Base-by-base conservation (phyloP, 1,139 yeast species). In the Candida smagusa region DNA sequence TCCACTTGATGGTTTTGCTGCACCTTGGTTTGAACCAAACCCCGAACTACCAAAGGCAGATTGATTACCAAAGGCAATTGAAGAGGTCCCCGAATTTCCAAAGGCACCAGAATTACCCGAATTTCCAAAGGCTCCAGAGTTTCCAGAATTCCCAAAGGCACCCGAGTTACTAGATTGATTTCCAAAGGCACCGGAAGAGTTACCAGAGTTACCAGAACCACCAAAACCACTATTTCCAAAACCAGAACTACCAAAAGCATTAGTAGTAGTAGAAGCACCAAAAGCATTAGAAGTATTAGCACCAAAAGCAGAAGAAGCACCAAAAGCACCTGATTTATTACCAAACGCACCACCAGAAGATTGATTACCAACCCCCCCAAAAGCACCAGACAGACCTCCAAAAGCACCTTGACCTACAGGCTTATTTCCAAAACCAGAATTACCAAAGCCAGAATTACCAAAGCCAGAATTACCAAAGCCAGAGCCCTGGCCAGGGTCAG, bases 11-110 rank as follows among this genome's bases (percentile, higher is more conserved):
- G 9, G 26, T 23, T 23, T 3, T 23, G 26, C 24, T 9, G 24
- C 24, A 22, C 9, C 9, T 22, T 7, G 9, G 24, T 23, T 23
- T 23, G 38, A 19, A 4, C 43, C 44, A 42, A 46, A 47, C 0
- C 47, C 50, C 19, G 51, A 29, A 29, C 41, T 24, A 3, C 49
- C 47, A 39, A 41, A 43, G 7, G 45, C 47, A 9, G 37, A 33
- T 12, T 12, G 21, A 12, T 16, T 13, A 6, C 41, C 42, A 22
- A 41, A 36, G 2, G 42, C 44, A n/a, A n/a, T n/a, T 8, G 37
- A 32, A 12, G 38, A 21, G 12, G 22, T 31, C 16, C 28, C 12
- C 3, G 26, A 11, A 16, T 26, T 12, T 22, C 36, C 36, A 12
- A 29, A 34, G 8, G 24, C 36, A 4, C 24, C 33, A 13, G 22